Evolutionary conservation across 2,329 filamentous ascomycete genomes (phyloP), one percentile per base, ranked within the genome.

Genomic region (Xylariales sp.): DNA sequence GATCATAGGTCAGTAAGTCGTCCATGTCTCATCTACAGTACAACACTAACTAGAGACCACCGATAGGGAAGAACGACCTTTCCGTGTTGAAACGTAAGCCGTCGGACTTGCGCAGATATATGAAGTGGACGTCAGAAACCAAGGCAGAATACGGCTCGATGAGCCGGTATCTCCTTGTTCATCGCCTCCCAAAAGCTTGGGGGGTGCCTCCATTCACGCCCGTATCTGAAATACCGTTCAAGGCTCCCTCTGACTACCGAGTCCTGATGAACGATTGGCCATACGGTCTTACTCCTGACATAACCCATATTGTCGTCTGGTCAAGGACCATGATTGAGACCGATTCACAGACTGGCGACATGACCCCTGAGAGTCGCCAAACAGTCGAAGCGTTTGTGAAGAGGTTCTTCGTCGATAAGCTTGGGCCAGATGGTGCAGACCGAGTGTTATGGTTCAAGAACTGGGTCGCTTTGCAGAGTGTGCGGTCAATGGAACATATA

Each of bases 201-300:
- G 76, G 76, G 2, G 48, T 56, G 21, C 73, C 74, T 12, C 78
- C 78, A 4, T 82, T 81, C 57, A 66, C 61, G 10, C 71, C 73
- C 4, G 60, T 57, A 34, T 79, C 75, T 5, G 46, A 55, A 3
- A 53, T 67, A 19, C 78, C 78, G 8, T 80, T 83, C 48, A 59
- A 67, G 18, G 64, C 76, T 31, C 56, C 69, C 4, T 71, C 70
- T 24, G 79, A 83, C 61, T 82, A 75, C 59, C 80, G 80, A 46
- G 84, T 95, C 38, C 68, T 95, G 32, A 71, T 81, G 58, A 96
- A 97, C 56, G 90, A 96, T 70, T 97, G 89, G 90, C 91, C 91
- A 0, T 96, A 96, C 55, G 89, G 87, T 3, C 66, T 95, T 36
- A 70, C 69, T 1, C 58, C 70, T 0, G 73, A 73, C 40, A 78